Base-by-base conservation (phyloP, 2,329 filamentous ascomycete species). In the Periconia macrospinosa region DNA sequence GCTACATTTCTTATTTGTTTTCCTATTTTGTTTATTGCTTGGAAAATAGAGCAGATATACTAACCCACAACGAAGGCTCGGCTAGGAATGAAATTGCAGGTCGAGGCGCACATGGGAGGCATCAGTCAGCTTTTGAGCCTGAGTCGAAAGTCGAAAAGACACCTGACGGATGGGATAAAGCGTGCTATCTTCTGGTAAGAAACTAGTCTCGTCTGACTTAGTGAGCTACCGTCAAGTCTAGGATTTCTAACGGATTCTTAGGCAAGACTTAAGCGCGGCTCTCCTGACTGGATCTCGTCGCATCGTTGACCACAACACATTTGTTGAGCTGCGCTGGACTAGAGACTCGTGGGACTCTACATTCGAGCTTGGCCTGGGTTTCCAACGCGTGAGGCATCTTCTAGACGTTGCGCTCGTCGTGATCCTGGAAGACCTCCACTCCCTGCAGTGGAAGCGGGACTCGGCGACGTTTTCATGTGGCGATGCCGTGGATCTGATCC, bases 281-380 rank as follows among this genome's bases (percentile, higher is more conserved):
- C 41, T 44, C 41, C 41, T 44, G 41, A 15, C 41, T 44, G 41
- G 41, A 44, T 44, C 41, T 44, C 41, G 18, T 44, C 41, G 41
- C 41, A 44, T 44, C n/a, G 41, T 44, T 44, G 41, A 44, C 41
- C 41, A 44, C 41, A 44, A 44, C 41, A 44, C 41, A 44, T 44
- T 44, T 44, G n/a, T 23, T 15, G 41, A 44, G 41, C 41, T 44
- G 41, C 41, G 41, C 41, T 44, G 41, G 41, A 44, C 11, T 44
- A 44, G 41, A 44, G 41, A 44, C 19, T 11, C 41, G 41, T 44
- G n/a, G 6, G 41, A 44, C 41, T 23, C 41, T 15, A 20, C 41
- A 44, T 44, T 44, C 41, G 41, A 44, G 41, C 41, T 44, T 44
- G 19, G 41, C 18, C n/a, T 44, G n/a, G 41, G 41, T 15, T 44